phyloP scores from a whole-genome alignment of 371 early-diverging fungal genomes.

The Mycotypha africana region DNA sequence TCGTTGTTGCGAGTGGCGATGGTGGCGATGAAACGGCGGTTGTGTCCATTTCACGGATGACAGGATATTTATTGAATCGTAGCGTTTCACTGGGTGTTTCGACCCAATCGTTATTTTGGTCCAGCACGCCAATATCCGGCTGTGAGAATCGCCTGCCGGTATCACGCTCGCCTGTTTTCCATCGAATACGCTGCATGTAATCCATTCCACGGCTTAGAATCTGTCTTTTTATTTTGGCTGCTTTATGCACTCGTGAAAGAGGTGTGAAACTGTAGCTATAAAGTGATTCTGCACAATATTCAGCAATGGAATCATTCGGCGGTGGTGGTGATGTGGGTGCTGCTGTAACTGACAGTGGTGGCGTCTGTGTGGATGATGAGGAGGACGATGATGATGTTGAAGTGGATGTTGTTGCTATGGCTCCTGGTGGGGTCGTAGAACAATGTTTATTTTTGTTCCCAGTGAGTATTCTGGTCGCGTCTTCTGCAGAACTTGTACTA shows the following conservation, averaged over 20 bases:
- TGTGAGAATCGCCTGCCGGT: conserved; percentile 30
- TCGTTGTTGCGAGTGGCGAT: no score
- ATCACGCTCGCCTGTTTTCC: conserved; percentile 38
- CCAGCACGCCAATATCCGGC: conserved; percentile 33
- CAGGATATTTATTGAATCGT: neutral
- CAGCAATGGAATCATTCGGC: conserved; percentile 13
- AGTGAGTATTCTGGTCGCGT: neutral
- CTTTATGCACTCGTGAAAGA: conserved; percentile 30
- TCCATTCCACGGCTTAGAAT: conserved; percentile 48
- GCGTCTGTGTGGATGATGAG: no score
- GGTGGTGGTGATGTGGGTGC: neutral
- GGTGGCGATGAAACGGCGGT: neutral
- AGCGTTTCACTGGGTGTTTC: neutral
- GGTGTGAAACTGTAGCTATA: conserved; percentile 57
- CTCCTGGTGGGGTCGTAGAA: no score
- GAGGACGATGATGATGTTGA: neutral
- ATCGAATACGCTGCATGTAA: conserved; percentile 51
- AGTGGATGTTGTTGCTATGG: no score
- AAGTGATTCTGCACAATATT: conserved; percentile 41
- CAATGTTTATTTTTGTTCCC: no score
- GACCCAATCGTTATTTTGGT: conserved; percentile 17
- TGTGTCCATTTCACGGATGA: no score
- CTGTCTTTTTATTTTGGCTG: conserved; percentile 35
- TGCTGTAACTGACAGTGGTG: no score
- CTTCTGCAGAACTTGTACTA: neutral